Conservation (phyloP, 495 filamentous ascomycete genomes). For the Cairneyella variabilis region DNA sequence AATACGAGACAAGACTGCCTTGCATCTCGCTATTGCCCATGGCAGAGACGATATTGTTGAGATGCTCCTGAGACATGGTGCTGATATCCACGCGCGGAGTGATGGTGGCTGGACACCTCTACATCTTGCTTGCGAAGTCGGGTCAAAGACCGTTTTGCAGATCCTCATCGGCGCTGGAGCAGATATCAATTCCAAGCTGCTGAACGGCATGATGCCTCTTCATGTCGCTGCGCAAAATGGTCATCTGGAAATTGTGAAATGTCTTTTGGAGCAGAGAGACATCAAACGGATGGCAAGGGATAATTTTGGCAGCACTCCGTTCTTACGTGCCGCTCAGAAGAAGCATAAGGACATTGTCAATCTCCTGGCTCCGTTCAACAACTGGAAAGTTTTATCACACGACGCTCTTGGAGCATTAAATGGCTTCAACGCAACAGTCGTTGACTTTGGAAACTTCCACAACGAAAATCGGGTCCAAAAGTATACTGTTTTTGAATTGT, state of each 20-base stretch:
- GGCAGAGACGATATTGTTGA: conserved; percentile 45
- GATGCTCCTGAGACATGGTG: conserved; percentile 48
- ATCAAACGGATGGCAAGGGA: conserved; percentile 48
- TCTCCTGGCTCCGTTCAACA: conserved; percentile 51
- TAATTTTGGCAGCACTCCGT: conserved; percentile 59
- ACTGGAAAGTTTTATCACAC: conserved; percentile 45
- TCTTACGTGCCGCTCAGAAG: conserved; percentile 56
- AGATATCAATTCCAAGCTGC: conserved; percentile 44
- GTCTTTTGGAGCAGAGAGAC: conserved; percentile 44
- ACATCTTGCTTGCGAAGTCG: conserved; percentile 60
- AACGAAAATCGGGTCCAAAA: conserved; percentile 57
- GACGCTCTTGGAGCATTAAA: conserved; percentile 54
- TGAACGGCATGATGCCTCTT: conserved; percentile 60
- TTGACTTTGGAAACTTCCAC: conserved; percentile 65
- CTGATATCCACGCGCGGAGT: conserved; percentile 48
- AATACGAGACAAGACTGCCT: conserved; percentile 52
- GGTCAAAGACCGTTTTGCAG: conserved; percentile 33
- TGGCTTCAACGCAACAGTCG: conserved; percentile 62
- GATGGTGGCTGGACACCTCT: conserved; percentile 55
- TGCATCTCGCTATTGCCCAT: conserved; percentile 56
- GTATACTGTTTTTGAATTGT: conserved; percentile 52
- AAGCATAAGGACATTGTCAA: conserved; percentile 53
- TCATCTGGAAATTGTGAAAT: conserved; percentile 52
- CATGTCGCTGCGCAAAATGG: conserved; percentile 60
- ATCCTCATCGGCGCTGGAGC: conserved; percentile 47